A percentile compares a stretch with the other conserved stretches of the same genome.
Conservation (phyloP, 495 filamentous ascomycete species). For the Annulohypoxylon stygium region DNA sequence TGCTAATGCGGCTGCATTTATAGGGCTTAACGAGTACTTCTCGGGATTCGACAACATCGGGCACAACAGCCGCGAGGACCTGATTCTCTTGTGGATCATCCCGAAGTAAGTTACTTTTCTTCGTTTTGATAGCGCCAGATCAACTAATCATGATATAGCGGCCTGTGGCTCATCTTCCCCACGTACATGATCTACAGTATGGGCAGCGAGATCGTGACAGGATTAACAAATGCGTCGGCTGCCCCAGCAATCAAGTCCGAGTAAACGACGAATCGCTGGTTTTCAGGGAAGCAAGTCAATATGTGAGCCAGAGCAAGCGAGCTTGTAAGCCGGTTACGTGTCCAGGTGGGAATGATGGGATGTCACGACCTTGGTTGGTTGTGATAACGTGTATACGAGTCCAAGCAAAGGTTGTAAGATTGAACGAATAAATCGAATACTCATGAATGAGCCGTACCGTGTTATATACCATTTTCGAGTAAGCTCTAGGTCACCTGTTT, state of each 20-base stretch:
- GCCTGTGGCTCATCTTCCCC: slow-evolving; percentile 82
- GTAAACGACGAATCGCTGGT: slow-evolving; percentile 7
- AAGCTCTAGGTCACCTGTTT: neutral
- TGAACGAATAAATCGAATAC: slow-evolving; percentile 11
- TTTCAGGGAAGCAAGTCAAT: neutral
- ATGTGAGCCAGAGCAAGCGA: neutral
- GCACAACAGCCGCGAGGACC: slow-evolving; percentile 71
- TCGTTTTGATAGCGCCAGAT: neutral
- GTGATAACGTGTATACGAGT: slow-evolving; percentile 3
- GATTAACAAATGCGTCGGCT: slow-evolving; percentile 59
- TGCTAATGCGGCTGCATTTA: slow-evolving; percentile 25
- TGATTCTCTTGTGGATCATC: slow-evolving; percentile 80
- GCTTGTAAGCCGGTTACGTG: neutral
- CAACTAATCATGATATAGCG: slow-evolving; percentile 63
- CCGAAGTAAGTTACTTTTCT: slow-evolving; percentile 74
- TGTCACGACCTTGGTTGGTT: neutral
- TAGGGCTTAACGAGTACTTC: slow-evolving; percentile 82
- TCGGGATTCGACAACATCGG: slow-evolving; percentile 83
- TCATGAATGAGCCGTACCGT: neutral
- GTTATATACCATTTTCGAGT: neutral
- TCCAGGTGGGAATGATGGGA: neutral
- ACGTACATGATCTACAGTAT: slow-evolving; percentile 76
- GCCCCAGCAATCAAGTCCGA: slow-evolving; percentile 35
- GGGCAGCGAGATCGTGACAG: slow-evolving; percentile 74
- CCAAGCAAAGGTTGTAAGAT: neutral